Evolutionary conservation across 2,329 filamentous ascomycete genomes (phyloP).

Genomic region (Colletotrichum sp.): DNA sequence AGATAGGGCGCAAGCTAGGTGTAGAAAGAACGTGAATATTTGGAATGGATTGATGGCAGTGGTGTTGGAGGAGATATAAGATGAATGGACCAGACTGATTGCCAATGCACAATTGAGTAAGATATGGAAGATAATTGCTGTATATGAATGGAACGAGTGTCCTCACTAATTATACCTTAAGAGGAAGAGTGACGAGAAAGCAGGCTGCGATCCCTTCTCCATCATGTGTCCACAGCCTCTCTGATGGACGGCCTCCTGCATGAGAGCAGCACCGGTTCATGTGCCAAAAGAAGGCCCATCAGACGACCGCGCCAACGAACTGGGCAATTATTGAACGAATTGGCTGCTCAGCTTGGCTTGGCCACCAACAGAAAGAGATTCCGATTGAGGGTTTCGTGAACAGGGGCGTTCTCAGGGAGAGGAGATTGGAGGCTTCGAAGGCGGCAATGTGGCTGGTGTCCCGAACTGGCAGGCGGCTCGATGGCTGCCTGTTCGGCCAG

Average conservation of each 20-base stretch:
- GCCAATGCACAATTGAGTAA: neutral
- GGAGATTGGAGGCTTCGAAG: neutral
- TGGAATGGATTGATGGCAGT: neutral
- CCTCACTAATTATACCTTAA: neutral
- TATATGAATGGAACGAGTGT: neutral
- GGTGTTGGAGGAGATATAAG: neutral
- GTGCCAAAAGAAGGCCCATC: neutral
- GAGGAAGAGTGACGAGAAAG: neutral
- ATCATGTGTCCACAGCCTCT: neutral
- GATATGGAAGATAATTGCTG: neutral
- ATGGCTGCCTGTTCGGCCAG: neutral
- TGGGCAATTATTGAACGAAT: neutral
- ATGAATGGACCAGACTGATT: neutral
- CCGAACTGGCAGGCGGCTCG: neutral
- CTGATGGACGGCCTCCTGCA: neutral
- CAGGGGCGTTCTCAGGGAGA: neutral
- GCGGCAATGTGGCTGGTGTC: neutral
- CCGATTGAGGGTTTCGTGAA: neutral
- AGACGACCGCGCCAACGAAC: neutral
- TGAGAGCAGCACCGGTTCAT: neutral
- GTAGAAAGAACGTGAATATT: neutral
- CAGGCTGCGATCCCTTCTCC: neutral
- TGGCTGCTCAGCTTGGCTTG: neutral
- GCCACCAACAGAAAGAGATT: neutral
- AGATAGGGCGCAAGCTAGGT: neutral